Base-by-base conservation (phyloP, 2,329 filamentous ascomycete species). In the Ceratocystis alfenasii region DNA sequence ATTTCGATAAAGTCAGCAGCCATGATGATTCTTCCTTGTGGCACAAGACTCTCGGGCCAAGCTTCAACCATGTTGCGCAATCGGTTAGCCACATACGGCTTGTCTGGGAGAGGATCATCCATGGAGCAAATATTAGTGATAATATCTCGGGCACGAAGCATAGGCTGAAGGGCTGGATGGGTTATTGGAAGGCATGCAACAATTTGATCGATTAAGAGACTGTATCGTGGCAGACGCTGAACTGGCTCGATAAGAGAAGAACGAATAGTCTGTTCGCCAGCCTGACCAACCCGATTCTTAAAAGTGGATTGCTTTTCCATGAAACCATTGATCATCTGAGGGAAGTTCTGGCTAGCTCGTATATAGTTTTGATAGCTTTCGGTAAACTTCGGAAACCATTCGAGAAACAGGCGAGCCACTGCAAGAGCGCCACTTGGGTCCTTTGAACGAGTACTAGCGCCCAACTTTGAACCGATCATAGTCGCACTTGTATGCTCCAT, bases 61-160 rank as follows among this genome's bases (percentile, higher is more conserved):
- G 81, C 83, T 71, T 89, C 85, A 53, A 95, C 82, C 74, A 94
- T 82, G 69, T 87, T 87, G 69, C 87, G 86, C 61, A 96, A 78
- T 53, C 89, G 85, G 70, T 85, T 87, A 44, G 87, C 82, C 57
- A 90, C 80, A 70, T 89, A 88, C 8, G 86, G 85, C 70, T 90
- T 88, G 71, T 90, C 87, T 2, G 79, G 83, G 71, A 75, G 79
- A 71, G 72, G 88, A 73, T 77, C 88, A 71, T 96, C 93, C 77
- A 96, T 87, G 17, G 93, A 95, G 75, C 94, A 99, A 55, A 99
- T 99, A 65, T 95, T 94, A 22, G 92, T 91, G 70, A 99, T 91
- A 64, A 96, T 89, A 74, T 97, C 94, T 70, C 93, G 83, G 0
- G 94, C 92, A 73, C 90, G 92, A 53, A 96, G 82, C 76, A 99